These are phyloP conservation scores for Ettlia oleoabundans DNA, from an alignment of 139 green algal genomes.

Conservation along the genomic window DNA sequence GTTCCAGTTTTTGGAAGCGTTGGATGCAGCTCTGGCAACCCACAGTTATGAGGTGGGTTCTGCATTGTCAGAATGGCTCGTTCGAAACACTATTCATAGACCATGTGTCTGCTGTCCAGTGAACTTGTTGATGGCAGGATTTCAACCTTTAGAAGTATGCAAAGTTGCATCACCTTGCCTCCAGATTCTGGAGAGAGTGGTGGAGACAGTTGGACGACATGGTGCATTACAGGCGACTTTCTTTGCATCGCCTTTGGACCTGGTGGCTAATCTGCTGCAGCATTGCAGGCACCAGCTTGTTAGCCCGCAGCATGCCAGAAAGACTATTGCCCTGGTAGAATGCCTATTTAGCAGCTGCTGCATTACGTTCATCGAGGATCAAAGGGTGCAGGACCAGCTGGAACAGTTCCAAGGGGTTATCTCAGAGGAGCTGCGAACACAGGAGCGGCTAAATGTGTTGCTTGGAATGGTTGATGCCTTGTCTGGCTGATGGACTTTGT, in stretches of 20 bases:
- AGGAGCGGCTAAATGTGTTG: conserved; percentile 60
- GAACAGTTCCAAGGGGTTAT: conserved; percentile 55
- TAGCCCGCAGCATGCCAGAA: neutral
- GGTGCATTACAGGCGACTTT: conserved; percentile 73
- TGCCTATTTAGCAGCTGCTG: neutral
- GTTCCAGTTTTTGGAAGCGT: conserved; percentile 74
- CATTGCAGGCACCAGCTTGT: conserved; percentile 54
- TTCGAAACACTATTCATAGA: no score
- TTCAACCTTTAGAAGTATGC: neutral
- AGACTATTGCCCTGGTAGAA: neutral
- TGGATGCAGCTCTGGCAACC: conserved; percentile 78
- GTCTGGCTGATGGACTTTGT: no score
- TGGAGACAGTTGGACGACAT: conserved; percentile 82
- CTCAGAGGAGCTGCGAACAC: conserved; percentile 64
- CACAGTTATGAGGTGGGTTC: conserved; percentile 63
- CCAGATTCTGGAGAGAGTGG: conserved; percentile 67
- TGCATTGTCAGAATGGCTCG: no score
- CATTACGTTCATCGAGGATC: conserved; percentile 7
- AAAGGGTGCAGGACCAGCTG: conserved; percentile 62
- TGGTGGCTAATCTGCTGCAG: conserved; percentile 71
- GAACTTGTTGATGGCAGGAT: neutral
- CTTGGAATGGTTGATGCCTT: conserved; percentile 77
- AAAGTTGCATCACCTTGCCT: neutral
- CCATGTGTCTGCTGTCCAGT: neutral
- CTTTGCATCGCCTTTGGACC: conserved; percentile 54